Evolutionary conservation across 2,329 filamentous ascomycete species (phyloP).

Genomic region (Cucurbitaria berberidis): DNA sequence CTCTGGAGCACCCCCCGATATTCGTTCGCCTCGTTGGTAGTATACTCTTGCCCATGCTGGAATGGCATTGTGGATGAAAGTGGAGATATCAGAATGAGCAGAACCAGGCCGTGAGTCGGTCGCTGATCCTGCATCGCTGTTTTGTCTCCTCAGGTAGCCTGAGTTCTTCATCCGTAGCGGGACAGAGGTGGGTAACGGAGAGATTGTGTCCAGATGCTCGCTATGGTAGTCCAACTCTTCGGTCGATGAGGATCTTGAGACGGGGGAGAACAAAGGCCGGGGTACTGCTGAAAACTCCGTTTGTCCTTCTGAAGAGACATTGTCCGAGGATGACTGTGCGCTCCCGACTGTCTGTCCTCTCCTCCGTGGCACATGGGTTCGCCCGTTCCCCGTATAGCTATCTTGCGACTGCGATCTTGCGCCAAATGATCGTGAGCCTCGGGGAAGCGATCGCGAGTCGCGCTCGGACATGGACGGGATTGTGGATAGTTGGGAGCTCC

Average conservation of each 20-base stretch:
- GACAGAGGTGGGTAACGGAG: conserved; percentile 46
- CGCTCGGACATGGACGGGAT: conserved; percentile 47
- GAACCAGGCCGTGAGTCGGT: conserved; percentile 45
- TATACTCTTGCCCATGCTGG: conserved; percentile 49
- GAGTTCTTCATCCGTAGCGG: conserved; percentile 49
- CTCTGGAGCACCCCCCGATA: conserved; percentile 42
- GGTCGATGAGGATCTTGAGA: conserved; percentile 23
- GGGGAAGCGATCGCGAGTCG: conserved; percentile 42
- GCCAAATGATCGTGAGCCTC: conserved; percentile 40
- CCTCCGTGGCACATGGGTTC: conserved; percentile 30
- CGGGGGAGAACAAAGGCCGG: conserved; percentile 44
- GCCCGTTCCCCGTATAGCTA: conserved; percentile 32
- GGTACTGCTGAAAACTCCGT: conserved; percentile 45
- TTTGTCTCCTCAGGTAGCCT: conserved; percentile 41
- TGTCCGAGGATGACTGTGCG: conserved; percentile 42
- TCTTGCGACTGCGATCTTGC: conserved; percentile 42
- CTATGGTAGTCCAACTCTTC: conserved; percentile 45
- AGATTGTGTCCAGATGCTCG: conserved; percentile 49
- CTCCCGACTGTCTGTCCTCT: conserved; percentile 44
- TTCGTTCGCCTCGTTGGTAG: conserved; percentile 46
- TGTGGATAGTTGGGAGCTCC: conserved; percentile 50
- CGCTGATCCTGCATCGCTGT: conserved; percentile 40
- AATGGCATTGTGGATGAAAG: conserved; percentile 44
- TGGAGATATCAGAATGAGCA: conserved; percentile 44
- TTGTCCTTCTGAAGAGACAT: conserved; percentile 31